Percentiles rank a stretch among this genome's conserved stretches.
Conservation (phyloP, 2,329 filamentous ascomycete genomes). For the Mycocentrospora acerina region DNA sequence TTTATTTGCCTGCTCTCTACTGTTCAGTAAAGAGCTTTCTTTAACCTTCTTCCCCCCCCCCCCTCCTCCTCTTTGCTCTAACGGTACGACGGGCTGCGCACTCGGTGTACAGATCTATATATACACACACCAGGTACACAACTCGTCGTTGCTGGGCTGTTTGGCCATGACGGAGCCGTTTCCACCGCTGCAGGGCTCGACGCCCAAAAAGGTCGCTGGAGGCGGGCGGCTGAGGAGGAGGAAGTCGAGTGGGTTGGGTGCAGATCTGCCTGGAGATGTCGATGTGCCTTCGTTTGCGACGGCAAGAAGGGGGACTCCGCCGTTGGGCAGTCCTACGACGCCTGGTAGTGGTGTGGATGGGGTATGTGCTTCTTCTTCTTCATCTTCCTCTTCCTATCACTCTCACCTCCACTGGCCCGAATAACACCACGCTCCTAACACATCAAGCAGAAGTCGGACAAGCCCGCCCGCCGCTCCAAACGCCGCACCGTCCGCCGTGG, state of each 20-base stretch:
- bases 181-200: slow-evolving; percentile 26
- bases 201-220: slow-evolving; percentile 16
- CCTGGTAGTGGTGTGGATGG: slow-evolving; percentile 13
- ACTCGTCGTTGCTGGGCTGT: no score
- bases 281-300: slow-evolving; percentile 55
- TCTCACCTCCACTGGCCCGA: no score
- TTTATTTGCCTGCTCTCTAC: no score
- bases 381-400: background rate
- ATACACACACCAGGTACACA: no score
- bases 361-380: slow-evolving; percentile 15
- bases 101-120: no score
- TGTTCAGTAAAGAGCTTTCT: no score
- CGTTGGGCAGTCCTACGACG: slow-evolving; percentile 16
- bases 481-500: slow-evolving; percentile 48
- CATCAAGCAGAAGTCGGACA: slow-evolving; percentile 21
- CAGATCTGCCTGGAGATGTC: slow-evolving; percentile 56
- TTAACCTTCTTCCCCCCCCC: no score
- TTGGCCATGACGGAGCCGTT: slow-evolving; percentile 37
- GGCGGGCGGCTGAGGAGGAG: slow-evolving; percentile 33
- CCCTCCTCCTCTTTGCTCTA: no score
- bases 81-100: no score
- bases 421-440: no score
- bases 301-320: slow-evolving; percentile 24
- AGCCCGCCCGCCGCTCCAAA: slow-evolving; percentile 44
- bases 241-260: slow-evolving; percentile 52